These are phyloP conservation scores for Mortierella polycephala DNA, from an alignment of 371 early-diverging fungal species.

Conservation along the genomic window DNA sequence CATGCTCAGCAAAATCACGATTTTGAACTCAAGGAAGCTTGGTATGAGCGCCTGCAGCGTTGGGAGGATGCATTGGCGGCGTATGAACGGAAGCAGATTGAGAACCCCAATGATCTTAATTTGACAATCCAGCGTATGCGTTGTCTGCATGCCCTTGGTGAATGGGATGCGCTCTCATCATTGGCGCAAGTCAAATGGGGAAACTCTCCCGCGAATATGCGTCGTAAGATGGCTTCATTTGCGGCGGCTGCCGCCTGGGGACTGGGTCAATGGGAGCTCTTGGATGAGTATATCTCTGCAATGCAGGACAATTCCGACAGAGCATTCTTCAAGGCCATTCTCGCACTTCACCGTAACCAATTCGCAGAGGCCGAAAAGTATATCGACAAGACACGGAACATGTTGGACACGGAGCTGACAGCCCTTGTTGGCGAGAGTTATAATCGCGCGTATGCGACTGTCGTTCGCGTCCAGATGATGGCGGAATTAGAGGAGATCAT, in stretches of 20 bases:
- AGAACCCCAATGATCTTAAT: constrained; percentile 80
- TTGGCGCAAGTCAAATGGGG: constrained; percentile 90
- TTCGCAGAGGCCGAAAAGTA: constrained; percentile 78
- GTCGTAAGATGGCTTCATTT: constrained; percentile 81
- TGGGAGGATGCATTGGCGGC: constrained; percentile 96
- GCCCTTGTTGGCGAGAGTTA: constrained; percentile 95
- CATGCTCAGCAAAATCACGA: constrained; percentile 91
- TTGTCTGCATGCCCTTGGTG: constrained; percentile 92
- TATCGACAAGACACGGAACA: constrained; percentile 87
- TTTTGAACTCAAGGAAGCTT: constrained; percentile 88
- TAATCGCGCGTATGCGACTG: constrained; percentile 84
- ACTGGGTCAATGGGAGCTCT: constrained; percentile 88
- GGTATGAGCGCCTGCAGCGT: constrained; percentile 94
- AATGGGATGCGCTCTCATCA: constrained; percentile 90
- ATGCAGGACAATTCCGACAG: constrained; percentile 82
- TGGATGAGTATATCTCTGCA: constrained; percentile 90
- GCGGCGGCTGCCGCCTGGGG: constrained; percentile 98
- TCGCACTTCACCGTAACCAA: constrained; percentile 87
- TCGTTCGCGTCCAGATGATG: constrained; percentile 96
- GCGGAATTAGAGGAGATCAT: constrained; percentile 98
- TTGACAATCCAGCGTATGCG: constrained; percentile 90
- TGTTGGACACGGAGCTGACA: constrained; percentile 90
- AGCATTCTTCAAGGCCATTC: constrained; percentile 87
- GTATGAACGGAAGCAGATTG: constrained; percentile 84
- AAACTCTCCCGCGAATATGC: constrained; percentile 62